Percentiles rank a stretch among this genome's conserved stretches.
These are phyloP conservation scores for Saksenaea oblongispora DNA, from an alignment of 371 early-diverging fungal genomes.

Conservation along the genomic window DNA sequence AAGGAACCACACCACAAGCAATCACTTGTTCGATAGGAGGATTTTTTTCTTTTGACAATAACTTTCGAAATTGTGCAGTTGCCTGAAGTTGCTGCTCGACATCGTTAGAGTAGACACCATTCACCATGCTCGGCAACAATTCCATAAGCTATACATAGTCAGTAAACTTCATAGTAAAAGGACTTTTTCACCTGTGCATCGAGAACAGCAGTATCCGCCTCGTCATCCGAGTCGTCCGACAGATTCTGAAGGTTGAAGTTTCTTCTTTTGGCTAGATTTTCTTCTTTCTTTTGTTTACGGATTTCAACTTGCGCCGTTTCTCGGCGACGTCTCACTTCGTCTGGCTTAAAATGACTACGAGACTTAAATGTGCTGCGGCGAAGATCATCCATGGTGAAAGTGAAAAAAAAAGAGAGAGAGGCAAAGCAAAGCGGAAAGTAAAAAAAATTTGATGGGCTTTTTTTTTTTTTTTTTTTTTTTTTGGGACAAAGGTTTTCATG, in stretches of 20 bases:
- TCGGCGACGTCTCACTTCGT: slow-evolving; percentile 91
- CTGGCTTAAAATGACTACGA: slow-evolving; percentile 83
- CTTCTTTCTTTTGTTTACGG: slow-evolving; percentile 95
- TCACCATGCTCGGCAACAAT: slow-evolving; percentile 76
- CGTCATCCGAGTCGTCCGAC: slow-evolving; percentile 84
- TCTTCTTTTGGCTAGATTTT: slow-evolving; percentile 89
- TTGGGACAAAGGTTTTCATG: too few species aligned
- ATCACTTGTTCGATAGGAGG: slow-evolving; percentile 99
- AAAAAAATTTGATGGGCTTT: neutral
- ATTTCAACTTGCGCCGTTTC: slow-evolving; percentile 94
- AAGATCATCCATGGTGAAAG: slow-evolving; percentile 54
- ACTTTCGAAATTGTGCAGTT: slow-evolving; percentile 90
- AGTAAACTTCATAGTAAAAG: neutral
- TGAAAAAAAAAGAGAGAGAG: neutral
- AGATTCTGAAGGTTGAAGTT: slow-evolving; percentile 64
- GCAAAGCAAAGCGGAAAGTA: neutral
- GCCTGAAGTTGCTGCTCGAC: slow-evolving; percentile 79
- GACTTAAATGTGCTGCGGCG: slow-evolving; percentile 82
- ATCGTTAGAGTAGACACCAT: slow-evolving; percentile 72
- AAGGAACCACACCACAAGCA: slow-evolving; percentile 91
- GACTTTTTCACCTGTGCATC: slow-evolving; percentile 50
- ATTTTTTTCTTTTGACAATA: slow-evolving; percentile 95
- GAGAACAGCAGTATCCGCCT: slow-evolving; percentile 52
- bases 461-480: neutral
- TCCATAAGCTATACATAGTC: slow-evolving; percentile 44